phyloP scores from a whole-genome alignment of 2,329 filamentous ascomycete species.

The Helminthosporium solani region DNA sequence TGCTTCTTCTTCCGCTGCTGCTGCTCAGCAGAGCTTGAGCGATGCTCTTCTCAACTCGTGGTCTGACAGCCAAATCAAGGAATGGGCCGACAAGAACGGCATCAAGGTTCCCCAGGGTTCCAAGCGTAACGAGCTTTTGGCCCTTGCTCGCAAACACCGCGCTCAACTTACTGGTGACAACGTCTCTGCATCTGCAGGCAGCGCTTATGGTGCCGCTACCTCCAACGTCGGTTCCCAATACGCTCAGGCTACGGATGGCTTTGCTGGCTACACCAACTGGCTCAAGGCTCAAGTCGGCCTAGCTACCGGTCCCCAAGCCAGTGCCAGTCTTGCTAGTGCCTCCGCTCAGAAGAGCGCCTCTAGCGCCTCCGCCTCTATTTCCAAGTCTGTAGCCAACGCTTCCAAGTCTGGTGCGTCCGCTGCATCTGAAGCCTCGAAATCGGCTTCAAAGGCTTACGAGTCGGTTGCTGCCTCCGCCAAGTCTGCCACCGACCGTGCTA shows the following conservation, averaged over 20 bases:
- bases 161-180: conserved; percentile 70
- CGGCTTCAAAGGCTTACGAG: conserved; percentile 33
- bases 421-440: conserved; percentile 33
- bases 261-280: conserved; percentile 44
- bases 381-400: conserved; percentile 35
- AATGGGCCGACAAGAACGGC: conserved; percentile 87
- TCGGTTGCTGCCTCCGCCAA: conserved; percentile 35
- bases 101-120: conserved; percentile 90
- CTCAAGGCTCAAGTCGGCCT: conserved; percentile 49
- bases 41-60: conserved; percentile 86
- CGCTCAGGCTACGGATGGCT: conserved; percentile 64
- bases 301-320: conserved; percentile 39
- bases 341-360: conserved; percentile 28
- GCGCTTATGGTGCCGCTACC: conserved; percentile 44
- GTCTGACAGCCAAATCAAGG: conserved; percentile 87
- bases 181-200: conserved; percentile 43
- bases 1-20: conserved; percentile 51
- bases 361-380: conserved; percentile 37
- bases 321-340: conserved; percentile 14
- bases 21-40: conserved; percentile 72
- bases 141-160: conserved; percentile 84
- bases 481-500: conserved; percentile 39
- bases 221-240: conserved; percentile 69
- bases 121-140: conserved; percentile 83
- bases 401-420: conserved; percentile 35